These are phyloP conservation scores for Cladorrhinum samala DNA, from an alignment of 495 filamentous ascomycete species.

Conservation along the genomic window DNA sequence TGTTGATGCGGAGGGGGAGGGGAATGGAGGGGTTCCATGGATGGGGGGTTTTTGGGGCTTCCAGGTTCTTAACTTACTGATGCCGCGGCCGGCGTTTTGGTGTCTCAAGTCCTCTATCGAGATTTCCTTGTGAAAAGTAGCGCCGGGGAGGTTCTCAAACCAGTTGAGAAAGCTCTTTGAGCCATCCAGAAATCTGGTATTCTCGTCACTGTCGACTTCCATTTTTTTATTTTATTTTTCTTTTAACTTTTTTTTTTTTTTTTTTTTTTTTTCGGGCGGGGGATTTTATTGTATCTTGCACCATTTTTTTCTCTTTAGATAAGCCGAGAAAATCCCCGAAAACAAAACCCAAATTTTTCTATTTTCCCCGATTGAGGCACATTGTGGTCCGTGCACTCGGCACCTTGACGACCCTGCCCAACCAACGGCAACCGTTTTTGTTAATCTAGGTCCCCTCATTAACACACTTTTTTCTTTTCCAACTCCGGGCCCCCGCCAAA, in stretches of 20 bases:
- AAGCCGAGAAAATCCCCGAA: background rate
- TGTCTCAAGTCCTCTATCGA: conserved; percentile 37
- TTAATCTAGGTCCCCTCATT: too few species aligned
- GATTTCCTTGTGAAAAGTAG: conserved; percentile 41
- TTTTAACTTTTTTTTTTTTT: background rate
- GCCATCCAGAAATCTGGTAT: conserved; percentile 24
- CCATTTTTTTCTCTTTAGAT: background rate
- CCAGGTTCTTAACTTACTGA: conserved; percentile 27
- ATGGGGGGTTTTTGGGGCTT: background rate
- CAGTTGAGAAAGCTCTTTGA: conserved; percentile 37
- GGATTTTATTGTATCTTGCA: background rate
- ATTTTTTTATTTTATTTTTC: conserved; percentile 2
- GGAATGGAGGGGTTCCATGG: too few species aligned
- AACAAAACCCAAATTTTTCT: background rate
- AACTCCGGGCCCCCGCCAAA: too few species aligned
- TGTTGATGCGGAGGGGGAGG: too few species aligned
- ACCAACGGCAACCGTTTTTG: too few species aligned
- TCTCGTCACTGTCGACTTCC: conserved; percentile 15
- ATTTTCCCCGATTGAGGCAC: too few species aligned
- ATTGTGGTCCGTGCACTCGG: too few species aligned
- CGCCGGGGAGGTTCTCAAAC: conserved; percentile 39
- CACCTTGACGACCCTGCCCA: too few species aligned
- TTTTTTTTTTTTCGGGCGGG: too few species aligned
- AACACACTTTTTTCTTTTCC: too few species aligned
- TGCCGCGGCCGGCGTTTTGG: conserved; percentile 37